Evolutionary conservation across 1,284 basidiomycete species (phyloP).

Genomic region (Gymnopus androsaceus): DNA sequence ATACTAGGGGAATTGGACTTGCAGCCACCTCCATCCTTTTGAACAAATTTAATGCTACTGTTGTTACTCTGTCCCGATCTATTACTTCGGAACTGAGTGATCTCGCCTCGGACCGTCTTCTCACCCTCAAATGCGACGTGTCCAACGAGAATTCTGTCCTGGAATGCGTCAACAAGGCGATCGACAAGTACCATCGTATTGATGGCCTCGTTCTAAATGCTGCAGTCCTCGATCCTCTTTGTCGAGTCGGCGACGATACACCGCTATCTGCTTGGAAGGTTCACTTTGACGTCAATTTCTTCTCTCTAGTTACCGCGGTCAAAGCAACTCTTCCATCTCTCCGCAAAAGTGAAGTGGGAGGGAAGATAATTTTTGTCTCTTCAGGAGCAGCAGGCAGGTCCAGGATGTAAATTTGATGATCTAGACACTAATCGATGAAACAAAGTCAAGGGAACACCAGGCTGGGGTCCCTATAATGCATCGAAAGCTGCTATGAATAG

Average conservation of each 20-base stretch:
- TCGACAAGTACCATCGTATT: slow-evolving; percentile 58
- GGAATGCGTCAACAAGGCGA: slow-evolving; percentile 48
- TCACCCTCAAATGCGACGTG: slow-evolving; percentile 72
- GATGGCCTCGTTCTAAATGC: slow-evolving; percentile 84
- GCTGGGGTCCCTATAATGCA: slow-evolving; percentile 82
- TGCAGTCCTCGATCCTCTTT: slow-evolving; percentile 61
- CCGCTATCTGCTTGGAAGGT: slow-evolving; percentile 53
- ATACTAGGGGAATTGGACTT: slow-evolving; percentile 77
- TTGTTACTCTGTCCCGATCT: slow-evolving; percentile 78
- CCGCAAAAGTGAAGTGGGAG: slow-evolving; percentile 59
- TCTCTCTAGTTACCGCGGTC: slow-evolving; percentile 73
- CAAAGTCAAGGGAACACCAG: slow-evolving; percentile 55
- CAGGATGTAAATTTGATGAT: too few species aligned
- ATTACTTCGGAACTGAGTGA: slow-evolving; percentile 60
- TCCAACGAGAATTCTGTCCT: slow-evolving; percentile 62
- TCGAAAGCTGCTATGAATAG: slow-evolving; percentile 87
- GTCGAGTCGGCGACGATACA: slow-evolving; percentile 41
- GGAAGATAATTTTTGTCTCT: slow-evolving; percentile 77
- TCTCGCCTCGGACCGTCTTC: slow-evolving; percentile 52
- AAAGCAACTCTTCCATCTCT: slow-evolving; percentile 68
- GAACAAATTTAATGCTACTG: slow-evolving; percentile 57
- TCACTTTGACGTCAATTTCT: slow-evolving; percentile 83
- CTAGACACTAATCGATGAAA: too few species aligned
- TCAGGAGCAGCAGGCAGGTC: slow-evolving; percentile 85
- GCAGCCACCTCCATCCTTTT: slow-evolving; percentile 69